phyloP scores from a whole-genome alignment of 2,329 filamentous ascomycete species.

The Pestalotiopsis sp. region DNA sequence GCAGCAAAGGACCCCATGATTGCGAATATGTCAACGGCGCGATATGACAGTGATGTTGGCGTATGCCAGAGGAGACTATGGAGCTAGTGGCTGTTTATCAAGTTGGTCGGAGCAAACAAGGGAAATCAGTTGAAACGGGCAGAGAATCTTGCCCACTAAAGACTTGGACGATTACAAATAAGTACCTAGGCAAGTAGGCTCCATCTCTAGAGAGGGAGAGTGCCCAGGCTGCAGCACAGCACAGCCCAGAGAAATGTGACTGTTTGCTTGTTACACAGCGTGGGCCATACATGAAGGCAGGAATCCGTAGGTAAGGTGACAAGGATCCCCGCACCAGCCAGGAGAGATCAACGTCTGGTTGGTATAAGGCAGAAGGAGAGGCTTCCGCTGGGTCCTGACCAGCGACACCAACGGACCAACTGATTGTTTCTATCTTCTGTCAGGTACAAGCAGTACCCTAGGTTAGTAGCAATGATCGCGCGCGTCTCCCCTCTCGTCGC shows the following conservation, averaged over 20 bases:
- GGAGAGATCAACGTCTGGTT: background rate
- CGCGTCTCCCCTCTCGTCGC: background rate
- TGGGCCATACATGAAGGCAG: background rate
- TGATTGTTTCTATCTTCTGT: background rate
- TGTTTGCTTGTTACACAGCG: background rate
- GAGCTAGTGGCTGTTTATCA: background rate
- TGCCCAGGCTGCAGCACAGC: background rate
- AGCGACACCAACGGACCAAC: background rate
- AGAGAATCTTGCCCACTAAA: background rate
- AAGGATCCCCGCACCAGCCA: background rate
- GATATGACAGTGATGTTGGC: background rate
- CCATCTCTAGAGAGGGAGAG: background rate
- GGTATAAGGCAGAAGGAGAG: background rate
- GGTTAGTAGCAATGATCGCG: background rate
- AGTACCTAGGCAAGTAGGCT: background rate
- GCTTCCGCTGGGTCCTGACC: background rate
- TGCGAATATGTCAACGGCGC: background rate
- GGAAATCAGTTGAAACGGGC: background rate
- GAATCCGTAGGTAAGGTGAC: background rate
- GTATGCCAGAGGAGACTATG: background rate
- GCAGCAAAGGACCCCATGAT: background rate
- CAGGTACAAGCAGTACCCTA: background rate
- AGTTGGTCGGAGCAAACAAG: background rate
- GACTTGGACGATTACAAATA: background rate
- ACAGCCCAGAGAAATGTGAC: background rate